A percentile compares a stretch with the other conserved stretches of the same genome.
phyloP scores from a whole-genome alignment of 2,329 filamentous ascomycete genomes.

The Cladosporium sp. region DNA sequence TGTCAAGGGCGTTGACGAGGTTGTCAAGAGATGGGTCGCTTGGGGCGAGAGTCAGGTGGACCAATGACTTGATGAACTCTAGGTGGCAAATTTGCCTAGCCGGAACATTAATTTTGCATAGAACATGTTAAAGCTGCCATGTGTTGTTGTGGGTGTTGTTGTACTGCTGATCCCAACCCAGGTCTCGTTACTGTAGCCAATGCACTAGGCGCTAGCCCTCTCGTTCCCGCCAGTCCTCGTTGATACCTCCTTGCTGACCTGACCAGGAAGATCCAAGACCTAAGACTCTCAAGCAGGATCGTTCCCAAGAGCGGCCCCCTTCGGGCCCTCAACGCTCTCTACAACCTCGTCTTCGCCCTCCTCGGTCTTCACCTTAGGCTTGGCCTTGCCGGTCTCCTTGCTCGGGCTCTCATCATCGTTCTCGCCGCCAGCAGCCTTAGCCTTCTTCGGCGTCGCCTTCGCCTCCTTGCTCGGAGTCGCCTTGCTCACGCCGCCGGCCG shows the following conservation, averaged over 20 bases:
- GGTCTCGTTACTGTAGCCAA: neutral
- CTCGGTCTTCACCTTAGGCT: constrained; percentile 11
- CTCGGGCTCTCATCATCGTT: constrained; percentile 13
- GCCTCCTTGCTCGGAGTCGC: constrained; percentile 25
- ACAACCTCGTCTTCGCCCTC: constrained; percentile 6
- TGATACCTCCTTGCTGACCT: neutral
- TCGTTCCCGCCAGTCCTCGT: neutral
- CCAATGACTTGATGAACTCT: neutral
- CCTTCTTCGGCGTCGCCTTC: constrained; percentile 19
- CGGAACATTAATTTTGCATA: neutral
- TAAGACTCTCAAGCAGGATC: neutral
- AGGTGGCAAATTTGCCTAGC: neutral
- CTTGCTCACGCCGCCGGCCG: constrained; percentile 17
- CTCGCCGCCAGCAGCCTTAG: constrained; percentile 7
- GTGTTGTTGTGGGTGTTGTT: neutral
- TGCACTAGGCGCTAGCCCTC: neutral
- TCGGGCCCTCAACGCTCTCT: neutral
- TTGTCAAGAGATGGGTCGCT: constrained; percentile 79
- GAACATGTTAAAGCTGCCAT: neutral
- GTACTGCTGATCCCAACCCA: neutral
- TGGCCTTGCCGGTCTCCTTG: constrained; percentile 14
- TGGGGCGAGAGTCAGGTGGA: constrained; percentile 64
- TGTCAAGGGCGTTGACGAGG: constrained; percentile 67
- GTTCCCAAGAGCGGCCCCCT: neutral
- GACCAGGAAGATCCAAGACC: neutral